Evolutionary conservation across 352 stramenopile species (phyloP), one percentile per base, ranked within the genome.

Genomic region (Phytopythium litorale): DNA sequence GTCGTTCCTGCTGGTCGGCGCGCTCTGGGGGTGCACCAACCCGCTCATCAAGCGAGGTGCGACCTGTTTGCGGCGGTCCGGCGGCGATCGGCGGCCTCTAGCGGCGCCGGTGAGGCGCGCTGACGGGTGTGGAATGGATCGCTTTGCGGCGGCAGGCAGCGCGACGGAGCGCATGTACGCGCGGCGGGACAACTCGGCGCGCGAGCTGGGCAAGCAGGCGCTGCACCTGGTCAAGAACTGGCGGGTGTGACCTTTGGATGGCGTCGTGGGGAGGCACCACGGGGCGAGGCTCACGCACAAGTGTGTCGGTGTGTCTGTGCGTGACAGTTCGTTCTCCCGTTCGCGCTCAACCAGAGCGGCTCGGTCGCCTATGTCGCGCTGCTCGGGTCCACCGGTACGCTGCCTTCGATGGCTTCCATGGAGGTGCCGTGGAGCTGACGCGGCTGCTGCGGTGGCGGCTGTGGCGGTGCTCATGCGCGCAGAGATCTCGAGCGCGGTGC

Each of bases 401-500:
- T 25, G 8, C 9, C 8, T 15, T 40, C 9, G 12, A 11, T 40
- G 35, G 9, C 35, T 5, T 40, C 2, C 12, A 15, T 40, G 35
- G 12, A 13, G 30, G 18, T 4, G 19, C 8, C 42, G 5, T 49
- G 7, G 16, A 18, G 15, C 13, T 45, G 11, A 15, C 6, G 42
- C 42, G 28, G 56, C 4, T 16, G 48, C 33, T 40, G 35, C 48
- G 60, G 21, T 38, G 25, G 23, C 48, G n/a, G 3, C 35, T 33
- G 30, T 7, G 40, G 43, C 11, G 56, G 1, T 23, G 1, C 51
- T 21, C 11, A 19, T 13, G 5, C 13, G 12, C 13, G 51, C 57
- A 93, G 87, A 95, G 43, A 89, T 95, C 42, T 94, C 87, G 15
- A 89, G 78, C 63, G 84, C 87, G 28, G 84, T 93, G n/a, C 84